Evolutionary conservation across 192 early-diverging fungal species (phyloP).

Genomic region (Mortierella antarctica): DNA sequence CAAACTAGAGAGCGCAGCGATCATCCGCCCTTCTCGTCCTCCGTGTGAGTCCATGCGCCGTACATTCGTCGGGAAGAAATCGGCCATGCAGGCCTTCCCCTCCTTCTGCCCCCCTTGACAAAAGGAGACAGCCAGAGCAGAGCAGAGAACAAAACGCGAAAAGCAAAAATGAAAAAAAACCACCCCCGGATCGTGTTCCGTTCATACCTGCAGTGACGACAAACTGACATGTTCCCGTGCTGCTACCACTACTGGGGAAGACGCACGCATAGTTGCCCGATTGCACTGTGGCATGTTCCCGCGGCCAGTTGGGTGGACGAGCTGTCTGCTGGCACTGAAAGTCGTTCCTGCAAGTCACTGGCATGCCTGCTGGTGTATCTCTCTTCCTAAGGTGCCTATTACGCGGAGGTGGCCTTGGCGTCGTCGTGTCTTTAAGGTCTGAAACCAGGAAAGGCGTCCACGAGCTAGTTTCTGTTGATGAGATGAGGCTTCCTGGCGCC

Average conservation of each 20-base stretch:
- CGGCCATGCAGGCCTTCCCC: too few relatives aligned
- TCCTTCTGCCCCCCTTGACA: too few relatives aligned
- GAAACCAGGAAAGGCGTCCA: background rate
- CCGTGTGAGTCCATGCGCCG: too few relatives aligned
- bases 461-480: background rate
- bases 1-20: background rate
- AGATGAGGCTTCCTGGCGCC: background rate
- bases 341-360: constrained; percentile 28
- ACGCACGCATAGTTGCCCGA: constrained; percentile 69
- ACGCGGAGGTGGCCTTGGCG: background rate
- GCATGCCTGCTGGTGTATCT: constrained; percentile 24
- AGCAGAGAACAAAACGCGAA: background rate
- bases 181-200: background rate
- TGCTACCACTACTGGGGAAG: background rate
- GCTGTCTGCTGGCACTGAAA: constrained; percentile 34
- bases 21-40: background rate
- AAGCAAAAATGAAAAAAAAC: background rate
- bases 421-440: constrained; percentile 1
- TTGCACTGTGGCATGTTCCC: constrained; percentile 19
- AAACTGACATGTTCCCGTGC: constrained; percentile 62
- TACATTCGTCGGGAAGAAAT: too few relatives aligned
- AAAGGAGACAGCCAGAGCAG: too few relatives aligned
- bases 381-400: constrained; percentile 3
- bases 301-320: constrained; percentile 35
- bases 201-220: constrained; percentile 64